Base-by-base conservation (phyloP, 2,329 filamentous ascomycete genomes). In the Cercospora sojina region DNA sequence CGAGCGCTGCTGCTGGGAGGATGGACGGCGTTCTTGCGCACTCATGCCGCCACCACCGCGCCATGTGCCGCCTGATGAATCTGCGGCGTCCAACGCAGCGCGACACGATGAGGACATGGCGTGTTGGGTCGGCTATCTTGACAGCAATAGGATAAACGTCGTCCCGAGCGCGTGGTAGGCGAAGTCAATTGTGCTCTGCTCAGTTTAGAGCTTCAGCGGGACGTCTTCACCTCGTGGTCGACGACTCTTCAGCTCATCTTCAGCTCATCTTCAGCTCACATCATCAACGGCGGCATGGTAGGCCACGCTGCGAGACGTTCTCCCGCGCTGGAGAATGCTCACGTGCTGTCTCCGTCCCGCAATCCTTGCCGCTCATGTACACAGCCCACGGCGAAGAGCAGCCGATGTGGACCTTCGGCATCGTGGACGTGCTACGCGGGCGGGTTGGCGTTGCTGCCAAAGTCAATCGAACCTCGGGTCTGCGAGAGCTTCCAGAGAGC, bases 401-500 rank as follows among this genome's bases (percentile, higher is more conserved):
- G 18, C 20, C 43, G 43, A 49, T 49, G 43, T 49, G 43, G 43
- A 49, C 43, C 8, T 23, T 49, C 18, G 43, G 43, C 43, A 23
- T 23, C 43, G 43, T 49, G 43, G 41, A 47, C n/a, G 10, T 47
- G 7, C 43, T 2, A 16, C 20, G 18, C 43, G 10, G 18, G 43
- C 41, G 41, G 41, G 43, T 49, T 23, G 43, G 25, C 43, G 43
- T 49, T 49, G 43, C 43, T 13, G 43, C 9, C 43, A 49, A 62
- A 55, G 47, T 41, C 60, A 35, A 62, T 62, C 29, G 49, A 56
- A 56, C 60, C 60, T 62, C 60, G 60, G 60, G 25, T 62, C 60
- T 55, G 59, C 51, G 31, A 61, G 27, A 35, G 59, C 59, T 55
- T 31, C 12, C 3, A 43, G 43, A 43, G 47, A 61, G 58, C 58